phyloP scores from a whole-genome alignment of 345 rosid genomes.

The Hypericum androsaemum region DNA sequence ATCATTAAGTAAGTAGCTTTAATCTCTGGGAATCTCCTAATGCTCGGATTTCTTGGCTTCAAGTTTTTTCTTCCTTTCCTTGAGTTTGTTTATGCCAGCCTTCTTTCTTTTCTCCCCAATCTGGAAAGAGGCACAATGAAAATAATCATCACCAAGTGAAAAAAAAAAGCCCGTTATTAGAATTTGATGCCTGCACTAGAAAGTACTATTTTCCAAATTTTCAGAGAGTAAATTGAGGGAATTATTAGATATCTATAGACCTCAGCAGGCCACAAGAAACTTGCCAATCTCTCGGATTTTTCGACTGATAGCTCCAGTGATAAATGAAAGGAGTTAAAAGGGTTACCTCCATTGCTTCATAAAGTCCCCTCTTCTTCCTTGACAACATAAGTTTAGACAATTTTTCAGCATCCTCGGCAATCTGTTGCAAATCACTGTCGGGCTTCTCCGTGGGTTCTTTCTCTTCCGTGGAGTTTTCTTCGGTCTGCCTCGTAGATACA shows the following conservation, averaged over 20 bases:
- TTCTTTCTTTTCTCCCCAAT: conserved; percentile 32
- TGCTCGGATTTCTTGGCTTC: neutral
- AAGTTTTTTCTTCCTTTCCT: conserved; percentile 41
- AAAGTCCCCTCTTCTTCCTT: conserved; percentile 55
- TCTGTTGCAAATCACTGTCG: conserved; percentile 28
- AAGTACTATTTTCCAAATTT: neutral
- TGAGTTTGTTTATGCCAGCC: conserved; percentile 31
- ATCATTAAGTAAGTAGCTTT: too few species aligned
- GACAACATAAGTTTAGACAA: conserved; percentile 40
- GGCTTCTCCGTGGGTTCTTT: conserved; percentile 28
- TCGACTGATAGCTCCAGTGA: neutral
- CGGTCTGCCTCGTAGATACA: conserved; percentile 13
- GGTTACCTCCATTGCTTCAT: conserved; percentile 58
- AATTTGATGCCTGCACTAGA: neutral
- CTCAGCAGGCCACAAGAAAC: neutral
- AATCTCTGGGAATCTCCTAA: too few species aligned
- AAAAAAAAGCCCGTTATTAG: neutral
- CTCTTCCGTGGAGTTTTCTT: conserved; percentile 18
- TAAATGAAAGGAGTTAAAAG: neutral
- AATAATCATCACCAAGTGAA: conserved; percentile 2
- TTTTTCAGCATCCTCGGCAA: conserved; percentile 29
- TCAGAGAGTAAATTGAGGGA: too few species aligned
- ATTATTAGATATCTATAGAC: neutral
- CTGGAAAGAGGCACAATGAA: conserved; percentile 19
- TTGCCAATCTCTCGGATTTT: too few species aligned